Percentiles rank a stretch among this genome's conserved stretches.
Conservation (phyloP, 139 green algal genomes). For the Raphidocelis subcapitata region DNA sequence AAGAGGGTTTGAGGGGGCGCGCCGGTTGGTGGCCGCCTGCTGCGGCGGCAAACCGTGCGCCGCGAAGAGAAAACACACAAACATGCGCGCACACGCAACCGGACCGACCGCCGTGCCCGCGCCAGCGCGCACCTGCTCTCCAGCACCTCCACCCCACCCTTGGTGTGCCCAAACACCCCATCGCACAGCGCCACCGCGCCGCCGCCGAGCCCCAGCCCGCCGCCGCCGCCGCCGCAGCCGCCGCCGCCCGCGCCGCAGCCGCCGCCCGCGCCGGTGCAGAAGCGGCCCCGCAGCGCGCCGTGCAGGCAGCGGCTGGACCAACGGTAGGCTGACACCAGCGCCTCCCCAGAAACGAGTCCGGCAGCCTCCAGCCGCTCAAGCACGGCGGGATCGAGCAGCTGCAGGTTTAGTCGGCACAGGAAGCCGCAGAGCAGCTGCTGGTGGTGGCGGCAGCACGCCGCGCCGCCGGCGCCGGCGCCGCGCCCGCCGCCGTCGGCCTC, state of each 20-base stretch:
- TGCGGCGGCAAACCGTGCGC: too few species aligned
- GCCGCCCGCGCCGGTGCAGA: neutral
- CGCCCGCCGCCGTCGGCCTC: too few species aligned
- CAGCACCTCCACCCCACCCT: too few species aligned
- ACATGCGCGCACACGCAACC: too few species aligned
- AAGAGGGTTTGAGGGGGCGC: neutral
- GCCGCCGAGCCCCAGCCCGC: neutral
- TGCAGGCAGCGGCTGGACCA: neutral
- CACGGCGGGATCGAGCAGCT: conserved; percentile 5
- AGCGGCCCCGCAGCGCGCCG: neutral
- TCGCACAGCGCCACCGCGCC: neutral
- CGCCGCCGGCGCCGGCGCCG: too few species aligned
- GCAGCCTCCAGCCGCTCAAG: conserved; percentile 8
- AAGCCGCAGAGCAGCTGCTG: conserved; percentile 9
- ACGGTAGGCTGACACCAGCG: conserved; percentile 12
- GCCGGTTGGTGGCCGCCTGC: neutral
- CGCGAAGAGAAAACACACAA: too few species aligned
- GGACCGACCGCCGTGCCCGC: too few species aligned
- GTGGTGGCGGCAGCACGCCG: conserved; percentile 12
- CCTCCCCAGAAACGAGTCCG: neutral
- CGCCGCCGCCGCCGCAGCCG: conserved; percentile 15
- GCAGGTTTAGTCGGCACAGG: conserved; percentile 10
- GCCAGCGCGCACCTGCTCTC: too few species aligned
- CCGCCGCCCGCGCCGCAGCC: conserved; percentile 1
- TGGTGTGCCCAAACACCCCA: too few species aligned